These are phyloP conservation scores for Hymenochaete sp. DNA, from an alignment of 1,284 basidiomycete species.

Conservation along the genomic window DNA sequence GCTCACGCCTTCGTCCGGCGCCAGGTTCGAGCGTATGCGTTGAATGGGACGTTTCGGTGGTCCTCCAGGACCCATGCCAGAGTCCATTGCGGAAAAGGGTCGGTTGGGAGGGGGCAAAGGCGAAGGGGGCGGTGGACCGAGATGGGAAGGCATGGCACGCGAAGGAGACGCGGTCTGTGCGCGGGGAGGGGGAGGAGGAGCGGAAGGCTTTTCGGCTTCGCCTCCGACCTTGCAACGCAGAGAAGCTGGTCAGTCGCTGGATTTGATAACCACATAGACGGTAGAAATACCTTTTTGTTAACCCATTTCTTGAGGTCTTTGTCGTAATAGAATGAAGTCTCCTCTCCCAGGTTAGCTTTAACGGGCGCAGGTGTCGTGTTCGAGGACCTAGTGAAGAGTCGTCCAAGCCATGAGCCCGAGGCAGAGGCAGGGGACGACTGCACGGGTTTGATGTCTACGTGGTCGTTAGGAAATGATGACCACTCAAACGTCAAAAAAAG, in stretches of 20 bases:
- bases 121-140: slow-evolving; percentile 27
- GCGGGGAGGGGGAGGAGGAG: slow-evolving; percentile 61
- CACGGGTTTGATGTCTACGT: slow-evolving; percentile 27
- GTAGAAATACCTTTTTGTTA: slow-evolving; percentile 72
- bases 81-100: slow-evolving; percentile 54
- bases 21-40: slow-evolving; percentile 58
- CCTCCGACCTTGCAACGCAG: slow-evolving; percentile 39
- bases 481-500: background rate
- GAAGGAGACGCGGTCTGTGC: slow-evolving; percentile 78
- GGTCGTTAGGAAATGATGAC: slow-evolving; percentile 5
- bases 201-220: slow-evolving; percentile 37
- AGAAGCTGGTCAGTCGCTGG: slow-evolving; percentile 4
- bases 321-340: slow-evolving; percentile 90
- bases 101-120: slow-evolving; percentile 44
- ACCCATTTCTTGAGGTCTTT: slow-evolving; percentile 94
- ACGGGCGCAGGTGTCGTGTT: slow-evolving; percentile 55
- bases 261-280: background rate
- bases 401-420: slow-evolving; percentile 69
- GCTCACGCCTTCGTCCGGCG: slow-evolving; percentile 34
- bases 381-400: slow-evolving; percentile 58
- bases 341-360: slow-evolving; percentile 89
- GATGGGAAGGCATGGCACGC: slow-evolving; percentile 29
- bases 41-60: slow-evolving; percentile 43
- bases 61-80: slow-evolving; percentile 32
- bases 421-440: no score